Conservation (phyloP, 192 early-diverging fungal genomes). For the Phycomyces nitens region DNA sequence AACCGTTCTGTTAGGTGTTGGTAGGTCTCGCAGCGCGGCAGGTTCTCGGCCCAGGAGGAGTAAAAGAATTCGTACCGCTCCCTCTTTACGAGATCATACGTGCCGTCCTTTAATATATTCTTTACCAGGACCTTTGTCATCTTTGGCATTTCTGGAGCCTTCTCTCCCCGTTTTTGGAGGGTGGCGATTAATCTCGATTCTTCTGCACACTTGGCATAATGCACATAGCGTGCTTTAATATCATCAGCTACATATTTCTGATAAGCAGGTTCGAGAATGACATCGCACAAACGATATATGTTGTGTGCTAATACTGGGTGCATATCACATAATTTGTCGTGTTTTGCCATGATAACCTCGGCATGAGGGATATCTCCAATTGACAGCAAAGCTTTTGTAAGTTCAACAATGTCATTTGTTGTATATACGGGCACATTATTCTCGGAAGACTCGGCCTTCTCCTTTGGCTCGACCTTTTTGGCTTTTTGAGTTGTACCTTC, state of each 20-base stretch:
- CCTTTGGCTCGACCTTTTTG: neutral
- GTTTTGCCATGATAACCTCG: constrained; percentile 46
- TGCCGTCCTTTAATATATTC: constrained; percentile 8
- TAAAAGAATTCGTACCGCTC: constrained; percentile 60
- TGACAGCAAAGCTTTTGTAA: constrained; percentile 56
- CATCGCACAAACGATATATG: constrained; percentile 57
- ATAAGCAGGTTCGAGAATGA: constrained; percentile 58
- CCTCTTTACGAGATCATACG: constrained; percentile 13
- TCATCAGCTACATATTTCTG: constrained; percentile 34
- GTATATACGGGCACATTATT: neutral
- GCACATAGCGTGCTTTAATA: constrained; percentile 16
- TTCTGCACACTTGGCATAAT: constrained; percentile 22
- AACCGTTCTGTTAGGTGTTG: constrained; percentile 33
- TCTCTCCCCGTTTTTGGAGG: neutral
- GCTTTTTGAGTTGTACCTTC: constrained; percentile 25
- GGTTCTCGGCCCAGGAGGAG: constrained; percentile 46
- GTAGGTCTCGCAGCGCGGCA: constrained; percentile 32
- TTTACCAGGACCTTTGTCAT: constrained; percentile 12
- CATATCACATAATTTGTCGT: constrained; percentile 47
- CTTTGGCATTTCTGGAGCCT: constrained; percentile 2
- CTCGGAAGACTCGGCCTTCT: neutral
- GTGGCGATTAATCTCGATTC: constrained; percentile 16
- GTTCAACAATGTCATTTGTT: constrained; percentile 61
- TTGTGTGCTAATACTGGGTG: constrained; percentile 59
- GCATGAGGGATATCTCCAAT: constrained; percentile 60